Evolutionary conservation across 768 basidiomycete genomes (phyloP).

Genomic region (Suillus subaureus): DNA sequence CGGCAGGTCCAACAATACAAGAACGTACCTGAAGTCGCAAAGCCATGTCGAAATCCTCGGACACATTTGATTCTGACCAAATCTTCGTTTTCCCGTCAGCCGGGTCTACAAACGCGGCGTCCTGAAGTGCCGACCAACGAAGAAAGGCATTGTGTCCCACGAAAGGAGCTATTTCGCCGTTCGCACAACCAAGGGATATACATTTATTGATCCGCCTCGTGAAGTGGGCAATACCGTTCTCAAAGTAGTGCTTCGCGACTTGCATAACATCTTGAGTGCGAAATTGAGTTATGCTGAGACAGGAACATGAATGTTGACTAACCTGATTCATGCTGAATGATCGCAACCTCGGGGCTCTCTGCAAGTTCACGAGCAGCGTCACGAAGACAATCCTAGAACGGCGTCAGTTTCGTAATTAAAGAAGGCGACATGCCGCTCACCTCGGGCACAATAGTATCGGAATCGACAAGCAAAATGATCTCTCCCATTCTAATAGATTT

Average conservation of each 20-base stretch:
- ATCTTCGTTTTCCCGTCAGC: conserved; percentile 69
- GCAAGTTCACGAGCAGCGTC: conserved; percentile 82
- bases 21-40: conserved; percentile 50
- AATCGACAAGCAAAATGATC: conserved; percentile 78
- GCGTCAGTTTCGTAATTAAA: neutral
- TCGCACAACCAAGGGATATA: conserved; percentile 73
- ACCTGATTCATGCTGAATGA: conserved; percentile 87
- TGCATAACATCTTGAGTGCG: conserved; percentile 70
- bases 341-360: conserved; percentile 78
- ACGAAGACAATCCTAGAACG: conserved; percentile 70
- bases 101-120: conserved; percentile 69
- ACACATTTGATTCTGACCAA: conserved; percentile 85
- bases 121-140: conserved; percentile 83
- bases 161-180: conserved; percentile 71
- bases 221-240: conserved; percentile 85
- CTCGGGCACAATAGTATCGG: conserved; percentile 79
- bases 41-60: conserved; percentile 86
- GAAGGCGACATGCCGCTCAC: conserved; percentile 28
- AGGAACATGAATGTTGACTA: conserved; percentile 11
- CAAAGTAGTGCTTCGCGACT: conserved; percentile 82
- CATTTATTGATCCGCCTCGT: conserved; percentile 79
- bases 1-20: conserved; percentile 41
- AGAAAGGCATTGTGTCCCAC: conserved; percentile 85
- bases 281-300: neutral
- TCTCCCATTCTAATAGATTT: conserved; percentile 77